phyloP scores from a whole-genome alignment of 768 basidiomycete species.

The Calocera cornea region DNA sequence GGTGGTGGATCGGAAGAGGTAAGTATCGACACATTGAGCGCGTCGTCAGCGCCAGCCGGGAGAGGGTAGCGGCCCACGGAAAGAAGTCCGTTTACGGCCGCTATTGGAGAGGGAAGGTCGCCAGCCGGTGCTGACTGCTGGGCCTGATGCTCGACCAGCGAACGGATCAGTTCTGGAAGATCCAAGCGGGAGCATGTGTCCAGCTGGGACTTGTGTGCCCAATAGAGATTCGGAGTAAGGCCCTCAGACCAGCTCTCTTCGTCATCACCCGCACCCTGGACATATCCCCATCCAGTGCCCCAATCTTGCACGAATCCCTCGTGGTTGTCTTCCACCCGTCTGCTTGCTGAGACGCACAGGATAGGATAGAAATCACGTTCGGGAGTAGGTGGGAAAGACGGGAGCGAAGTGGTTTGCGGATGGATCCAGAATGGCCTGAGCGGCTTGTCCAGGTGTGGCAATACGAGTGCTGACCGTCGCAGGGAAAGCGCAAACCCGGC shows the following conservation, averaged over 20 bases:
- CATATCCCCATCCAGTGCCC: conserved; percentile 64
- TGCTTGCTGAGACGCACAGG: conserved; percentile 78
- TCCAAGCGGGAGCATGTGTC: conserved; percentile 35
- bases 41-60: background rate
- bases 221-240: conserved; percentile 59
- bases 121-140: background rate
- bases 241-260: conserved; percentile 88
- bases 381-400: conserved; percentile 25
- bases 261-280: conserved; percentile 92
- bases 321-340: conserved; percentile 43
- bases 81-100: conserved; percentile 3
- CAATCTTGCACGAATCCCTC: conserved; percentile 29
- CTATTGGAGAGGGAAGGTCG: conserved; percentile 10
- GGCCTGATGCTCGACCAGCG: background rate
- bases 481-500: conserved; percentile 46
- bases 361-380: conserved; percentile 44
- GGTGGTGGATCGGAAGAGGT: background rate
- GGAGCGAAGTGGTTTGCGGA: conserved; percentile 45
- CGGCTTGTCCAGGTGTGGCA: conserved; percentile 48
- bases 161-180: conserved; percentile 35
- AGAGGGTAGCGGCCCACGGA: conserved; percentile 10
- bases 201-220: conserved; percentile 41
- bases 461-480: conserved; percentile 56
- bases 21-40: background rate
- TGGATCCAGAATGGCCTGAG: conserved; percentile 84